Percentiles rank a stretch among this genome's conserved stretches.
Conservation (phyloP, 768 basidiomycete genomes). For the Lactarius akahatsu region DNA sequence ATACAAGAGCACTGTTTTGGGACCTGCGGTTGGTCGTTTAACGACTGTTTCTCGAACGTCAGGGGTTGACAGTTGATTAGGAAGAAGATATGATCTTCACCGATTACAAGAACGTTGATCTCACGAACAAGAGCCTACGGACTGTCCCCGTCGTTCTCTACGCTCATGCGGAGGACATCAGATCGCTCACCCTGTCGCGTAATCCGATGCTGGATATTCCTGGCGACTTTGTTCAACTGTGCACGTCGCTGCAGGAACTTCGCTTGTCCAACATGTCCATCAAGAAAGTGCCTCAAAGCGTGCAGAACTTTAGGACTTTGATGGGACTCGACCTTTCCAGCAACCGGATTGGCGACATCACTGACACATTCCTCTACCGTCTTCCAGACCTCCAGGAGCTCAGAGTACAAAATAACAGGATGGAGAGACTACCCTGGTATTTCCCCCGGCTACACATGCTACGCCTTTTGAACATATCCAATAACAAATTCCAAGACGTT, state of each 20-base stretch:
- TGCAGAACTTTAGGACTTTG: constrained; percentile 71
- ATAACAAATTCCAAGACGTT: constrained; percentile 84
- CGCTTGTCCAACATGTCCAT: constrained; percentile 89
- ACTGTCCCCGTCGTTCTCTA: constrained; percentile 89
- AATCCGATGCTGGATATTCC: constrained; percentile 97
- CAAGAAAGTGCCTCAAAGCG: constrained; percentile 85
- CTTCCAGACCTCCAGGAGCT: constrained; percentile 69
- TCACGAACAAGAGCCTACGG: constrained; percentile 75
- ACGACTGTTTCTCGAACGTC: constrained; percentile 16
- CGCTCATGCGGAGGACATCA: constrained; percentile 77
- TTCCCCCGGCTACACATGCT: constrained; percentile 74
- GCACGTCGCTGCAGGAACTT: constrained; percentile 78
- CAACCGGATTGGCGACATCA: constrained; percentile 87
- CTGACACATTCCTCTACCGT: constrained; percentile 79
- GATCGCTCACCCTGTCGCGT: constrained; percentile 82
- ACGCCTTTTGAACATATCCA: constrained; percentile 85
- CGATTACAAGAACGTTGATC: constrained; percentile 74
- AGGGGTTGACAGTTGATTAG: constrained; percentile 38
- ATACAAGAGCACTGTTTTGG: constrained; percentile 75
- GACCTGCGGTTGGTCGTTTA: constrained; percentile 51
- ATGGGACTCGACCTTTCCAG: constrained; percentile 84
- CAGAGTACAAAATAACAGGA: constrained; percentile 85
- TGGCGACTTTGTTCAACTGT: constrained; percentile 92
- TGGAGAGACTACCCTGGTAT: constrained; percentile 82
- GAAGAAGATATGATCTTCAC: constrained; percentile 74